Base-by-base conservation (phyloP, 352 stramenopile genomes). In the Globisporangium canariense region DNA sequence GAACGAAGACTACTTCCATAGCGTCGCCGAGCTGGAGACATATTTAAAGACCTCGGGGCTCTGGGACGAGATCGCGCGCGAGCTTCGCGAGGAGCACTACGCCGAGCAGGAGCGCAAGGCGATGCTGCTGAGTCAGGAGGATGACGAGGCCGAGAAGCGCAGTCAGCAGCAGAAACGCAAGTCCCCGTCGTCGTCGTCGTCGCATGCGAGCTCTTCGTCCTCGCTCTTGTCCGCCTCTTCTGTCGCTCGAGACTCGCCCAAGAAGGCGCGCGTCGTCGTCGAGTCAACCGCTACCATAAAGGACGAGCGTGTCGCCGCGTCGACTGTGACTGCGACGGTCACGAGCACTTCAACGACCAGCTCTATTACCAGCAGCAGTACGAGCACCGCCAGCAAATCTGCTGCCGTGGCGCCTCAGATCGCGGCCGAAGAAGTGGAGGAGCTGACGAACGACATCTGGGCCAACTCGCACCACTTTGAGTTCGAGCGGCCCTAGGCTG, bases 1-100 rank as follows among this genome's bases (percentile, higher is more conserved):
- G 20, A 81, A 81, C 41, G 84, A 90, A 60, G 84, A 93, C 70
- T 89, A 86, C 60, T 93, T 93, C 60, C 81, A 93, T 70, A 91
- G 81, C 66, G 47, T 71, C 11, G 70, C 76, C 4, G 81, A 83
- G 51, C 71, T 93, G 14, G 81, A 93, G 63, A 74, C 77, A 22
- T 82, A 93, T 60, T 67, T 93, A 36, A 88, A 88, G 65, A 79
- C 71, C 34, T 74, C 78, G 5, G 82, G 79, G 0, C 20, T 93
- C 28, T 93, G 84, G 84, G 62, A 83, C 52, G 70, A 89, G 28
- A 76, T 93, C 32, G 71, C 77, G 6, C 41, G 60, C 22, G 77
- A 86, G 56, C 64, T 86, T 22, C 64, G 70, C 13, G 64, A 79
- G 8, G 77, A 74, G 3, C 65, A 69, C 45, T 67, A 65, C 41